Base-by-base conservation (phyloP, 2,329 filamentous ascomycete species). In the Ophiosphaerella narmari region DNA sequence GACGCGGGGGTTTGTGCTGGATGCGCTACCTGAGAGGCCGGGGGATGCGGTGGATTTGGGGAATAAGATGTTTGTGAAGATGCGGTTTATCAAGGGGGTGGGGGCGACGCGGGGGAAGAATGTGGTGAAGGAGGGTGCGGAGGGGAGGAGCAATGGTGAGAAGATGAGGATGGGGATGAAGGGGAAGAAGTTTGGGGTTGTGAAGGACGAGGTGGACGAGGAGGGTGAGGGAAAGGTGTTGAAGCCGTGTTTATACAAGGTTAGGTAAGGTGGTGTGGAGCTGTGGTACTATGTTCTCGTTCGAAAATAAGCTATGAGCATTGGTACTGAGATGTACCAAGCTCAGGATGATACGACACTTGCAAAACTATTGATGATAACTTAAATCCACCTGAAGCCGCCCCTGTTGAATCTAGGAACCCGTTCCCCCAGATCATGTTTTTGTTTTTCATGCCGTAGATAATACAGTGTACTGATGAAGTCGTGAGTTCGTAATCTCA, bases 11-110 rank as follows among this genome's bases (percentile, higher is more conserved):
- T 97, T 99, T 66, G 80, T 92, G n/a, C 80, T 97, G 26, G 88
- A 74, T 48, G 69, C 66, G 26, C 52, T 63, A 34, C 63, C 64
- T 0, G 70, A 88, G 62, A 84, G 84, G 7, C 83, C 82, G 62
- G 82, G 78, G 56, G 74, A 73, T 21, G 84, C 87, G 0, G 81
- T 96, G 8, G 91, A 99, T 76, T 77, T 95, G 66, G 84, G 82
- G 48, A 99, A 99, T 77, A 95, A 89, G 77, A 99, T 99, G 94
- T 99, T 99, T 78, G 93, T 97, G 61, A 90, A 88, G 77, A 93
- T 99, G 91, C 86, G 88, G 63, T 99, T 99, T 74, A 80, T 92
- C 64, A 99, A 97, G 78, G 85, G 82, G n/a, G 85, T 85, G 16
- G 78, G 85, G 38, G 88, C 92, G 0, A 81, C 81, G 2, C 87